These are phyloP conservation scores for Pyrenopolyporus hunteri DNA, from an alignment of 495 filamentous ascomycete genomes.

Conservation along the genomic window DNA sequence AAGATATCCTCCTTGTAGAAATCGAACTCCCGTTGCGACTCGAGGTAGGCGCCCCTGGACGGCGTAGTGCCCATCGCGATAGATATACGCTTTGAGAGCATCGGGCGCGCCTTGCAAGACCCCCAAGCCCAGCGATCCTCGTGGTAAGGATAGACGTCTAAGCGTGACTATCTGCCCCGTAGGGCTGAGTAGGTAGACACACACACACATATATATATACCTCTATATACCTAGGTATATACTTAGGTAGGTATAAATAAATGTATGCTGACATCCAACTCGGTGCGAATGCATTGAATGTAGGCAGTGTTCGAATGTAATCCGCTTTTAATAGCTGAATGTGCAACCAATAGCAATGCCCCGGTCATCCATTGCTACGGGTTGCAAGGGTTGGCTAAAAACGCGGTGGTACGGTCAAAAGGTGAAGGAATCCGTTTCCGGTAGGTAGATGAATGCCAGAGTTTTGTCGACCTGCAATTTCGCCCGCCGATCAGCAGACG, in stretches of 20 bases:
- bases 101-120: no score
- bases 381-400: constrained; percentile 32
- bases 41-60: no score
- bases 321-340: constrained; percentile 30
- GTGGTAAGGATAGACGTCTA: no score
- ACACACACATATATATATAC: no score
- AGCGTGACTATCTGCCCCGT: no score
- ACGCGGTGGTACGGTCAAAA: constrained; percentile 25
- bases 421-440: constrained; percentile 1
- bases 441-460: constrained; percentile 6
- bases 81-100: no score
- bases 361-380: constrained; percentile 38
- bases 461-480: constrained; percentile 17
- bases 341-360: constrained; percentile 32
- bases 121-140: no score
- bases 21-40: no score
- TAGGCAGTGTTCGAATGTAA: constrained; percentile 16
- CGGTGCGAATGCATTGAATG: constrained; percentile 26
- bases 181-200: no score
- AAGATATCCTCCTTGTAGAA: no score
- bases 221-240: background rate
- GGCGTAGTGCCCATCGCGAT: no score
- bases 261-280: constrained; percentile 32
- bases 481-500: constrained; percentile 16
- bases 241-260: constrained; percentile 11